Percentiles rank a stretch among this genome's conserved stretches.
Conservation (phyloP, 345 rosid genomes). For the Boechera stricta region DNA sequence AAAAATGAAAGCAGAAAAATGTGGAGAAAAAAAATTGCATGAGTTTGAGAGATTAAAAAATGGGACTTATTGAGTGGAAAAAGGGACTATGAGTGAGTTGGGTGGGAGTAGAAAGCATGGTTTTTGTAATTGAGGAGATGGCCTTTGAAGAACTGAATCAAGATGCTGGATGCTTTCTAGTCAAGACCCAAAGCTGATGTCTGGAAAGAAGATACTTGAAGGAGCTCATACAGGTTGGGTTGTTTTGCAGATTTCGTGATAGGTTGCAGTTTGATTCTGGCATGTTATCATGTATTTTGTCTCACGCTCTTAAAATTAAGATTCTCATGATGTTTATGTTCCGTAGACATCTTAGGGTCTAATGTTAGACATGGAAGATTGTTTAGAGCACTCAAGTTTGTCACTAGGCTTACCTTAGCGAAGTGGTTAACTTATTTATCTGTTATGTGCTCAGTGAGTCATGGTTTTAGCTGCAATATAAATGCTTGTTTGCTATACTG, state of each 20-base stretch:
- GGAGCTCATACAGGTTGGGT: constrained; percentile 31
- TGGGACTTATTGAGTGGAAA: neutral
- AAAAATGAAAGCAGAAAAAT: neutral
- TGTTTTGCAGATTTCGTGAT: constrained; percentile 3
- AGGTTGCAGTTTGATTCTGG: constrained; percentile 3
- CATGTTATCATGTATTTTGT: neutral
- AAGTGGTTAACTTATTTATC: neutral
- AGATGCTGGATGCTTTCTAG: constrained; percentile 7
- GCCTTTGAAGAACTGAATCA: neutral
- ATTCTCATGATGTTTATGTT: neutral
- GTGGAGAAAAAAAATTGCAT: constrained; percentile 14
- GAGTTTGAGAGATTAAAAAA: constrained; percentile 4
- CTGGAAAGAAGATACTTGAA: constrained; percentile 4
- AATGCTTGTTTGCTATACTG: constrained; percentile 1
- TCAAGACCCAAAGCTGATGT: neutral
- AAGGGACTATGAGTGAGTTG: neutral
- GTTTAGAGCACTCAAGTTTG: constrained; percentile 1
- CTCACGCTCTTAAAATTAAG: neutral
- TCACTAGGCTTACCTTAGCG: neutral
- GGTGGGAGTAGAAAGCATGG: constrained; percentile 5
- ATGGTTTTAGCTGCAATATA: neutral
- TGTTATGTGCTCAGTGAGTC: neutral
- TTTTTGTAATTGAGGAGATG: neutral
- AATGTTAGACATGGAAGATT: constrained; percentile 15
- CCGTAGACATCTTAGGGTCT: neutral